Evolutionary conservation across 306 rosid species (phyloP), one percentile per base, ranked within the genome.

Genomic region (Cicer pinnatifidum): DNA sequence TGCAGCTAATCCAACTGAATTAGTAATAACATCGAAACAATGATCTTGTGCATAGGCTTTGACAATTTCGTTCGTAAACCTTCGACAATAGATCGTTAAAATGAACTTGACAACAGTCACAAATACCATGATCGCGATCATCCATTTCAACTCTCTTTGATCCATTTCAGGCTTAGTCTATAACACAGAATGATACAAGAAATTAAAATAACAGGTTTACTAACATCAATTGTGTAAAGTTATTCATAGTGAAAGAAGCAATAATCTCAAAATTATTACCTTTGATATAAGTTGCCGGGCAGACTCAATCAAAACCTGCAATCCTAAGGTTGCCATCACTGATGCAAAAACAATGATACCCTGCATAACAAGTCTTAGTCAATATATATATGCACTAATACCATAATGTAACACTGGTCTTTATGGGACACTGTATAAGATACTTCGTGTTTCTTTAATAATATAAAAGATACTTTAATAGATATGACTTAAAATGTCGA

Each of bases 31-130:
- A 70, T 91, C 95, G 8, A 91, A 91, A 1, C 86, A 54, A 80
- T 89, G 97, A 54, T 89, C 97, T 74, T 89, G 95, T 4, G 95
- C 95, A 81, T 89, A 91, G 13, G 95, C 86, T 80, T 82, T 84
- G 5, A 91, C 88, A 9, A 91, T 91, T 78, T 91, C 86, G 17
- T 91, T 91, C n/a, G 83, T 76, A 8, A 91, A 89, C 59, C 89
- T 75, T 71, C 89, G 78, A 61, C 97, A 91, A 71, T 84, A 91
- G 10, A 89, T 40, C 97, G 87, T 91, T 51, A 89, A 90, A 74
- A 84, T 5, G 80, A 91, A 84, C 87, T 91, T 89, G 84, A 91
- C 92, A 3, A 87, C 69, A 0, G 95, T 91, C 67, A 91, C 95
- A 4, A 57, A 37, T 41, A 67, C 86, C 95, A 89, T 91, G 67